These are phyloP conservation scores for Heritiera fomes DNA, from an alignment of 345 rosid species.

Conservation along the genomic window DNA sequence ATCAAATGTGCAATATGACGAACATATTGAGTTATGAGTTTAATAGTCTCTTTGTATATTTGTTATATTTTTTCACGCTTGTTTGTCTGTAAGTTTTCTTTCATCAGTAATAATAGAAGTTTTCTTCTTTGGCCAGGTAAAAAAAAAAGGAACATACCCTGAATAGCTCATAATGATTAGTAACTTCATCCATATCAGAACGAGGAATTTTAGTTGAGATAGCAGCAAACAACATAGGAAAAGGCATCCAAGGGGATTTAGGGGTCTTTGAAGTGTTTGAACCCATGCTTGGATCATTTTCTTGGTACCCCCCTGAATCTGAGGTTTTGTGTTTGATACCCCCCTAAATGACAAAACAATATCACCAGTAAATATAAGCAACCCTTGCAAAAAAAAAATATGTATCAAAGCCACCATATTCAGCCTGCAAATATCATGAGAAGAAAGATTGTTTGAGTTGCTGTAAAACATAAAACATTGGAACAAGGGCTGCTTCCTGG, in stretches of 20 bases:
- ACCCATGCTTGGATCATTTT: constrained; percentile 57
- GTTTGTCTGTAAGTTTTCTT: too few species aligned
- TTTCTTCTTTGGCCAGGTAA: too few species aligned
- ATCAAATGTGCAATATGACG: too few species aligned
- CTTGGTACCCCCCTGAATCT: constrained; percentile 46
- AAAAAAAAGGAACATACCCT: constrained; percentile 44
- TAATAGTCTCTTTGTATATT: too few species aligned
- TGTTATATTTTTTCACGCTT: too few species aligned
- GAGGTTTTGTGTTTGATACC: constrained; percentile 29
- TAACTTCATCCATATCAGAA: constrained; percentile 56
- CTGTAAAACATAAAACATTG: neutral
- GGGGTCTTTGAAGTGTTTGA: constrained; percentile 63
- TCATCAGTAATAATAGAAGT: too few species aligned
- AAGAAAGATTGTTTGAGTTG: neutral
- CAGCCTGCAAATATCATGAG: neutral
- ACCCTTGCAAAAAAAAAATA: neutral
- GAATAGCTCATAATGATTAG: constrained; percentile 52
- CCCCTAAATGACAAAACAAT: constrained; percentile 30
- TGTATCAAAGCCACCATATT: neutral
- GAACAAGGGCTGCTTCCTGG: neutral
- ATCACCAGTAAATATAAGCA: neutral
- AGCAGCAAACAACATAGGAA: constrained; percentile 82
- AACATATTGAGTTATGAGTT: too few species aligned
- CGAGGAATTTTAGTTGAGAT: constrained; percentile 61
- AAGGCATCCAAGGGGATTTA: constrained; percentile 96